These are phyloP conservation scores for Ganoderma lingzhi DNA, from an alignment of 1,284 basidiomycete genomes.

Conservation along the genomic window DNA sequence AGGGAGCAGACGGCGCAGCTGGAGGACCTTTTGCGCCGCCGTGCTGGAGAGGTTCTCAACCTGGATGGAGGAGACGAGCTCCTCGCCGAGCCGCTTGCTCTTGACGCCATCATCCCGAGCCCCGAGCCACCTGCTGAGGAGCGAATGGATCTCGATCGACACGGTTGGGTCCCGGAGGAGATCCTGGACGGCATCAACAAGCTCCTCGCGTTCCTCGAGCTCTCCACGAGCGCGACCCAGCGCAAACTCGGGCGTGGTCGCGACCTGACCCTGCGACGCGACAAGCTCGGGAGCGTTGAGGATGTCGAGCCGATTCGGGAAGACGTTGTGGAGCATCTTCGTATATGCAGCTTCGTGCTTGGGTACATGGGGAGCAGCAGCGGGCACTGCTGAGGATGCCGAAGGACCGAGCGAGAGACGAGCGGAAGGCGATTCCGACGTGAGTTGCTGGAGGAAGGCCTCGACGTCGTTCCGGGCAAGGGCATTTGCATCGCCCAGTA, in stretches of 20 bases:
- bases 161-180: slow-evolving; percentile 60
- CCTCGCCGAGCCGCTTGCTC: slow-evolving; percentile 66
- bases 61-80: slow-evolving; percentile 66
- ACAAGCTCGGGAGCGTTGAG: slow-evolving; percentile 86
- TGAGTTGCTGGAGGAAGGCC: slow-evolving; percentile 55
- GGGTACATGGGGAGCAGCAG: slow-evolving; percentile 68
- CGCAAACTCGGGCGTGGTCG: slow-evolving; percentile 93
- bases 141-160: slow-evolving; percentile 69
- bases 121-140: slow-evolving; percentile 81
- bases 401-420: slow-evolving; percentile 56
- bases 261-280: slow-evolving; percentile 69
- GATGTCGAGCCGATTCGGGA: slow-evolving; percentile 85
- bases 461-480: slow-evolving; percentile 55
- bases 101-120: slow-evolving; percentile 67
- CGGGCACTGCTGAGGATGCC: slow-evolving; percentile 28
- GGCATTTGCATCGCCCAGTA: slow-evolving; percentile 60
- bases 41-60: slow-evolving; percentile 50
- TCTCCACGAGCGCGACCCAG: slow-evolving; percentile 90
- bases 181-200: slow-evolving; percentile 69
- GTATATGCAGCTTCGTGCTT: slow-evolving; percentile 94
- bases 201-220: slow-evolving; percentile 73
- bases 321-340: slow-evolving; percentile 86
- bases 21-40: slow-evolving; percentile 63
- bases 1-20: slow-evolving; percentile 68
- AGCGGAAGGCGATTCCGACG: slow-evolving; percentile 44